Evolutionary conservation across 2,329 filamentous ascomycete genomes (phyloP).

Genomic region (Colletotrichum cereale): DNA sequence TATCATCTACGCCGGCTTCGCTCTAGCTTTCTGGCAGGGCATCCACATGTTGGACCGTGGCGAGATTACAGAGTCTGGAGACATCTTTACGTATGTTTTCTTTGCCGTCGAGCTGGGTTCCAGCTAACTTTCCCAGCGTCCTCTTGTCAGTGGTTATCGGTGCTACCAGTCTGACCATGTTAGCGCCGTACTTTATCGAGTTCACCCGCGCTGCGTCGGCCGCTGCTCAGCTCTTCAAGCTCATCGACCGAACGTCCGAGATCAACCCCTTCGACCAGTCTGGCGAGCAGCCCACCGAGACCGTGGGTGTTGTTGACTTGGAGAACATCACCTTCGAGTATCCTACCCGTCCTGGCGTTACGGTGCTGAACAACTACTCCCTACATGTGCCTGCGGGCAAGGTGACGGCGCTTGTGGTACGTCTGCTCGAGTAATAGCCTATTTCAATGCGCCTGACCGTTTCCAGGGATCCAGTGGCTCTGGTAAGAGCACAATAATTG

Average conservation of each 20-base stretch:
- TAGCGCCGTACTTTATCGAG: slow-evolving; percentile 54
- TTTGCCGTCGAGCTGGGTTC: too few relatives aligned
- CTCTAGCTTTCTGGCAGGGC: slow-evolving; percentile 61
- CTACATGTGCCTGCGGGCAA: slow-evolving; percentile 59
- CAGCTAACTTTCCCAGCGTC: slow-evolving; percentile 45
- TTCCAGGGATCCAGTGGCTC: slow-evolving; percentile 48
- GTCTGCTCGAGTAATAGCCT: slow-evolving; percentile 12
- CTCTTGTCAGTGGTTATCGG: slow-evolving; percentile 55
- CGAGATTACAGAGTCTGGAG: slow-evolving; percentile 53
- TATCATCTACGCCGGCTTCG: slow-evolving; percentile 57
- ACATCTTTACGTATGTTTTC: slow-evolving; percentile 53
- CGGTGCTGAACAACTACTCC: slow-evolving; percentile 57
- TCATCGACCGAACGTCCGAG: slow-evolving; percentile 53
- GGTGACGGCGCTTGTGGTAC: slow-evolving; percentile 56
- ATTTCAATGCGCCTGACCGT: background rate
- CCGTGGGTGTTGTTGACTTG: slow-evolving; percentile 52
- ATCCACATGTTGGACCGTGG: slow-evolving; percentile 53
- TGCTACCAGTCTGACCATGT: slow-evolving; percentile 50
- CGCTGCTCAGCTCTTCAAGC: slow-evolving; percentile 51
- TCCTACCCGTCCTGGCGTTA: slow-evolving; percentile 56
- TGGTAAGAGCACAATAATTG: slow-evolving; percentile 56
- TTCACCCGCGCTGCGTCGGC: slow-evolving; percentile 54
- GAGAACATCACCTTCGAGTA: slow-evolving; percentile 59
- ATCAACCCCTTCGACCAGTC: slow-evolving; percentile 52
- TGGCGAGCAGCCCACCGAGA: slow-evolving; percentile 48